phyloP scores from a whole-genome alignment of 805 yeast genomes.

The Jamesozyma hellenica region DNA sequence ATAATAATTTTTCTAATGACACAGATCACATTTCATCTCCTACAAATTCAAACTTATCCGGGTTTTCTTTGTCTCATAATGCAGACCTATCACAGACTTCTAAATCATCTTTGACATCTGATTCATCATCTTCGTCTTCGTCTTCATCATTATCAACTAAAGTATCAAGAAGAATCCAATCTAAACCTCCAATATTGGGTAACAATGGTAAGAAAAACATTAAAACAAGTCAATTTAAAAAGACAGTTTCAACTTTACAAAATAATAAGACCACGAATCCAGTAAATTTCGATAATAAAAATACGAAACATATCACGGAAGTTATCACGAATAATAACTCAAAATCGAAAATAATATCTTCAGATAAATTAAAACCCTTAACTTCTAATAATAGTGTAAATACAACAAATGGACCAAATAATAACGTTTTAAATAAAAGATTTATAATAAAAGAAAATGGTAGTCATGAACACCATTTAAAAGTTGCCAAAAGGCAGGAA shows the following conservation, averaged over 20 bases:
- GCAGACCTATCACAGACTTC: background rate
- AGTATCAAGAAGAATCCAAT: background rate
- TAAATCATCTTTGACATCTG: slow-evolving; percentile 1
- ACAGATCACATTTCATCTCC: slow-evolving; percentile 2
- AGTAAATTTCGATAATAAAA: background rate
- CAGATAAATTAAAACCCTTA: background rate
- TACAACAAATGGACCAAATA: background rate
- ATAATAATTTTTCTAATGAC: background rate
- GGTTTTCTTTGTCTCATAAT: slow-evolving; percentile 4
- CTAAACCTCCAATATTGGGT: background rate
- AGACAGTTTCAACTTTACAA: too few species aligned
- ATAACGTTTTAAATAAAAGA: slow-evolving; percentile 20
- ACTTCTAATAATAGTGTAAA: background rate
- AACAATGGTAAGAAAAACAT: too few species aligned
- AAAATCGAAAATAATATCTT: background rate
- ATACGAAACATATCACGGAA: background rate
- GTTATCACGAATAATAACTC: background rate
- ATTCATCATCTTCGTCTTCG: slow-evolving; percentile 1
- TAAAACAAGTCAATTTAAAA: too few species aligned
- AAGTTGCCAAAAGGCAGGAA: slow-evolving; percentile 69
- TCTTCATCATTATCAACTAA: slow-evolving; percentile 1
- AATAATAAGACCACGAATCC: too few species aligned
- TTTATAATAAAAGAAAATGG: slow-evolving; percentile 58
- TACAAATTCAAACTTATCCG: slow-evolving; percentile 4
- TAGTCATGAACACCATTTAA: slow-evolving; percentile 67